These are phyloP conservation scores for Hirsutella rhossiliensis DNA, from an alignment of 2,329 filamentous ascomycete species.

Conservation along the genomic window DNA sequence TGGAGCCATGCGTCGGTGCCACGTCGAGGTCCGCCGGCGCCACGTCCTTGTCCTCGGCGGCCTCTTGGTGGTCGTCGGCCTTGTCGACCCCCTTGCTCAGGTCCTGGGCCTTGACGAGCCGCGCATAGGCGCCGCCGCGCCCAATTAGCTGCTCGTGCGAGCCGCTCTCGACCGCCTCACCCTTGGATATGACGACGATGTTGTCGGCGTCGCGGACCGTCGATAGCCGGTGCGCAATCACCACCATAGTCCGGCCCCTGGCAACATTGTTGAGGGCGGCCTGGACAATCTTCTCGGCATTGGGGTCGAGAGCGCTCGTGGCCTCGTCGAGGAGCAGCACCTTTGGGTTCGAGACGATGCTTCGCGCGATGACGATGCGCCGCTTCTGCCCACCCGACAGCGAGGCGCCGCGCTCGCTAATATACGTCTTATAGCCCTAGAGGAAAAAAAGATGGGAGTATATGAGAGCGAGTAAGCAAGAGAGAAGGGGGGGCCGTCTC, in stretches of 20 bases:
- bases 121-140: slow-evolving; percentile 34
- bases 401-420: slow-evolving; percentile 53
- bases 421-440: slow-evolving; percentile 45
- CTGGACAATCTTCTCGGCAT: slow-evolving; percentile 39
- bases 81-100: slow-evolving; percentile 11
- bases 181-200: slow-evolving; percentile 52
- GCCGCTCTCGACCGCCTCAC: slow-evolving; percentile 47
- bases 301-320: slow-evolving; percentile 43
- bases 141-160: slow-evolving; percentile 45
- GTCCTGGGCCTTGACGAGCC: slow-evolving; percentile 33
- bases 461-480: too few relatives aligned
- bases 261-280: slow-evolving; percentile 41
- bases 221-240: slow-evolving; percentile 50
- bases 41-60: slow-evolving; percentile 23
- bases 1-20: slow-evolving; percentile 10
- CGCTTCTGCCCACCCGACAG: slow-evolving; percentile 58
- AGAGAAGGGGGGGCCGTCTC: background rate
- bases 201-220: slow-evolving; percentile 51
- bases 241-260: slow-evolving; percentile 48
- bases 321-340: slow-evolving; percentile 60
- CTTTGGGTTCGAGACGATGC: slow-evolving; percentile 49
- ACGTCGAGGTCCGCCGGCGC: slow-evolving; percentile 13
- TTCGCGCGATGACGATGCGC: slow-evolving; percentile 53
- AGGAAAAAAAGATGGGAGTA: too few relatives aligned
- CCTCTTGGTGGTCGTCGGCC: slow-evolving; percentile 7